Evolutionary conservation across 148 eudicot species (phyloP), one percentile per base, ranked within the genome.

Genomic region (Gaultheria prostrata): DNA sequence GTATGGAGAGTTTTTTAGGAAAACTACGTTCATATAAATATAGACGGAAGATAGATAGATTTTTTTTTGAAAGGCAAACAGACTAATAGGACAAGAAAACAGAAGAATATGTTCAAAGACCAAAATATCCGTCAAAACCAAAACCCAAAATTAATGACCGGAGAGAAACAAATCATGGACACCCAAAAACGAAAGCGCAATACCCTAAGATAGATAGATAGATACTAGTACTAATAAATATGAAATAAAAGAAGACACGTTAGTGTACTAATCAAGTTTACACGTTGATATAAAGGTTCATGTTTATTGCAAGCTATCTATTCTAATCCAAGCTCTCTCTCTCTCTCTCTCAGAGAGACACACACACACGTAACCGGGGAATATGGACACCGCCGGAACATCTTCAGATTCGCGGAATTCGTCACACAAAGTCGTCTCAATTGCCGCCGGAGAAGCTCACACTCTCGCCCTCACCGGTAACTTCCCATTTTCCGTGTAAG

Each of bases 401-500:
- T 30, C 32, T 13, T 12, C 33, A 46, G 76, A 54, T 32, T 14
- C 85, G n/a, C 77, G 88, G 61, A 83, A 82, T 3, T 81, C 83
- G 26, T 82, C 88, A 3, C 85, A 76, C 32, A 93, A 90, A 83
- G 86, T 92, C 49, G 73, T 88, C 59, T 61, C 91, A 30, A 70
- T 92, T 49, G 87, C 98, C 39, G 94, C 94, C 28, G 98, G 98
- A 35, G 98, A 95, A 87, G 93, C 97, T 80, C 98, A 95, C 85
- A 92, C 97, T 18, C 90, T 95, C 81, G 90, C 94, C 59, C 93
- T 95, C 45, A 72, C 98, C 18, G 94, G 94, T 90, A 53, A 26
- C 3, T 18, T 73, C 20, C 43, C 43, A 39, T 39, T 39, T 39
- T 39, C 43, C 43, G 43, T 39, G 43, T 39, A 39, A 5, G 43